Evolutionary conservation across 2,329 filamentous ascomycete species (phyloP).

Genomic region (Fusarium siculi): DNA sequence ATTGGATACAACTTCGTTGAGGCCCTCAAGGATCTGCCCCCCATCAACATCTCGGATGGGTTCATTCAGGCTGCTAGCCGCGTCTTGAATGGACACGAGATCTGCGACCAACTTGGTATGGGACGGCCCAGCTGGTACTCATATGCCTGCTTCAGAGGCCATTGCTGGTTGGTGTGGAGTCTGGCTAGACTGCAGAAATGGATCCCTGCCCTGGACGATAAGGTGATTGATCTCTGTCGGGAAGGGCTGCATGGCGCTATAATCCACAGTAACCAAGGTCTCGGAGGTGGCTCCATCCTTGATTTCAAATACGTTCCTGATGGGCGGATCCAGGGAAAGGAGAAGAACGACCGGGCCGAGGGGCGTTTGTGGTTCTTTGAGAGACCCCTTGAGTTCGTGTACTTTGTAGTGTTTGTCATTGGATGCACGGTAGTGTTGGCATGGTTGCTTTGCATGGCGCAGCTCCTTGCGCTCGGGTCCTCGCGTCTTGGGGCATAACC

Average conservation of each 20-base stretch:
- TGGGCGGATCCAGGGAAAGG: slow-evolving; percentile 32
- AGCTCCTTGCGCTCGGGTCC: neutral
- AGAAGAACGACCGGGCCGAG: slow-evolving; percentile 28
- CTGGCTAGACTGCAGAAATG: slow-evolving; percentile 43
- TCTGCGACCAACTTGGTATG: slow-evolving; percentile 51
- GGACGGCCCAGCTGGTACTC: slow-evolving; percentile 44
- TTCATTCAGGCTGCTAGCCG: slow-evolving; percentile 44
- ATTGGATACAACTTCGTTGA: slow-evolving; percentile 54
- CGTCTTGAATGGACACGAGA: slow-evolving; percentile 51
- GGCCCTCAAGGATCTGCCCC: slow-evolving; percentile 50
- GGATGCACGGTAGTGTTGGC: slow-evolving; percentile 6
- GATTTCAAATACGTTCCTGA: slow-evolving; percentile 50
- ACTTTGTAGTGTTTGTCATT: slow-evolving; percentile 37
- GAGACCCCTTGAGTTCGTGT: slow-evolving; percentile 43
- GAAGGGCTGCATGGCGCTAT: slow-evolving; percentile 43
- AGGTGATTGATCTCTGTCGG: slow-evolving; percentile 41
- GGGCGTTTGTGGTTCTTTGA: slow-evolving; percentile 26
- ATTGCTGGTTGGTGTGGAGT: slow-evolving; percentile 46
- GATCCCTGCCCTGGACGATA: slow-evolving; percentile 40
- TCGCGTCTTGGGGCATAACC: neutral
- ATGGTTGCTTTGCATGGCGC: neutral
- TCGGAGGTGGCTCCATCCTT: slow-evolving; percentile 45
- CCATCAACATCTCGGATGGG: slow-evolving; percentile 48
- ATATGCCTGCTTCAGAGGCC: slow-evolving; percentile 46
- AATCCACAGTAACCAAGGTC: slow-evolving; percentile 42